phyloP scores from a whole-genome alignment of 106 monocot genomes.

The Acorus gramineus region DNA sequence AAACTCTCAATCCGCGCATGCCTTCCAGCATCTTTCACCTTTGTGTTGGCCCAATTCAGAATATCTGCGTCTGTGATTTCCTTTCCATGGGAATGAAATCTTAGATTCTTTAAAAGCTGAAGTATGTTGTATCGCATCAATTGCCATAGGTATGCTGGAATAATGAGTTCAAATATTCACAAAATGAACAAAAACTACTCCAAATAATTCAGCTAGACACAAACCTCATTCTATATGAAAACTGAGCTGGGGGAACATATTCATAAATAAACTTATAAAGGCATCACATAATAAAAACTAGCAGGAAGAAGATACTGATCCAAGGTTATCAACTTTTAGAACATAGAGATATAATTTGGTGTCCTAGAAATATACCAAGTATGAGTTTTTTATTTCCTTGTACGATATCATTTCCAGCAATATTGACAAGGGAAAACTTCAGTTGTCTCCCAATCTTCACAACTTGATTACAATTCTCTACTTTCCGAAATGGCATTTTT shows the following conservation, averaged over 20 bases:
- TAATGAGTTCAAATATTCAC: background rate
- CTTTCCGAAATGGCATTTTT: conserved; percentile 87
- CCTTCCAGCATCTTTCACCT: conserved; percentile 44
- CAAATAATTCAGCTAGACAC: too few species aligned
- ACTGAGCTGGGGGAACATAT: too few species aligned
- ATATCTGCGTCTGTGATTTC: conserved; percentile 54
- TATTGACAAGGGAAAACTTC: conserved; percentile 85
- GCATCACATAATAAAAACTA: too few species aligned
- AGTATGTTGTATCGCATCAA: conserved; percentile 66
- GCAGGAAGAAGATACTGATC: too few species aligned
- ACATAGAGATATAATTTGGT: background rate
- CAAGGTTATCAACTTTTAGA: too few species aligned
- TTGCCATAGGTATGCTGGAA: conserved; percentile 57
- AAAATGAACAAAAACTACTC: background rate
- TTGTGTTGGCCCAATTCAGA: conserved; percentile 54
- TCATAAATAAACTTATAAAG: too few species aligned
- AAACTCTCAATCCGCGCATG: conserved; percentile 38
- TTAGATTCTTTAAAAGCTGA: conserved; percentile 53
- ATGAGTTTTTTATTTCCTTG: conserved; percentile 91
- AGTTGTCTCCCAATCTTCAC: conserved; percentile 75
- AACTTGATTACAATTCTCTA: conserved; percentile 93
- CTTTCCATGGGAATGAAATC: conserved; percentile 39
- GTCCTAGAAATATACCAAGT: conserved; percentile 33
- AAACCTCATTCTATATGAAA: too few species aligned
- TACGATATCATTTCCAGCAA: conserved; percentile 91